Evolutionary conservation across 2,329 filamentous ascomycete genomes (phyloP), one percentile per base, ranked within the genome.

Genomic region (Pseudogymnoascus sp.): DNA sequence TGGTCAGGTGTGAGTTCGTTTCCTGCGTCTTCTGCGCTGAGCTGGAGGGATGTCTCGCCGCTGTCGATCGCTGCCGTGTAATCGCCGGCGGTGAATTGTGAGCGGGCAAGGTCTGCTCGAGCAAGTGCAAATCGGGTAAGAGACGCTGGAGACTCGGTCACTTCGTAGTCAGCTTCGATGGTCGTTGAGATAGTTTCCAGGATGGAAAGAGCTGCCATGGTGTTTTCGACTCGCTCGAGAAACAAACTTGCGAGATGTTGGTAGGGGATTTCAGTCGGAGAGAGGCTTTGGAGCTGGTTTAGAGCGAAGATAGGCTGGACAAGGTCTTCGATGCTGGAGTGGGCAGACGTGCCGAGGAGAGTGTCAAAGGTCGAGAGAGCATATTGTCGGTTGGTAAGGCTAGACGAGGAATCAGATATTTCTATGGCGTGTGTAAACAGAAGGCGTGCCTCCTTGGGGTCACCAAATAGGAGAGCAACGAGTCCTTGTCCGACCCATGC

Each of bases 341-440:
- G 78, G 35, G 79, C 71, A 1, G 84, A 76, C 1, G 82, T 81
- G 1, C 82, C 79, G 11, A 91, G 73, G 5, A 96, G 79, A 66
- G 90, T 81, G 68, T 99, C 93, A 71, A 99, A 97, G 57, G 89
- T 80, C 1, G 90, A 89, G 0, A 88, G 77, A 0, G 90, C 82
- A 71, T 92, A 97, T 71, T 93, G 89, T 31, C 87, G 84, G 71
- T 92, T 89, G 0, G 87, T 85, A 4, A 91, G 78, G 2, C 86
- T 73, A 0, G 88, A 86, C 0, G 89, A 88, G 0, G 90, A 87
- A 64, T 91, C 89, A 0, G 91, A 86, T 58, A 99, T 93, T 65
- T 96, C 92, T 77, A 96, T 94, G 0, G 94, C 93, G 71, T 99
- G 94, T 1, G 90, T 92, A 71, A 97, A 96, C 8, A 97, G 82